Conservation (phyloP, 164 flowering plant species). For the Annona cherimola region DNA sequence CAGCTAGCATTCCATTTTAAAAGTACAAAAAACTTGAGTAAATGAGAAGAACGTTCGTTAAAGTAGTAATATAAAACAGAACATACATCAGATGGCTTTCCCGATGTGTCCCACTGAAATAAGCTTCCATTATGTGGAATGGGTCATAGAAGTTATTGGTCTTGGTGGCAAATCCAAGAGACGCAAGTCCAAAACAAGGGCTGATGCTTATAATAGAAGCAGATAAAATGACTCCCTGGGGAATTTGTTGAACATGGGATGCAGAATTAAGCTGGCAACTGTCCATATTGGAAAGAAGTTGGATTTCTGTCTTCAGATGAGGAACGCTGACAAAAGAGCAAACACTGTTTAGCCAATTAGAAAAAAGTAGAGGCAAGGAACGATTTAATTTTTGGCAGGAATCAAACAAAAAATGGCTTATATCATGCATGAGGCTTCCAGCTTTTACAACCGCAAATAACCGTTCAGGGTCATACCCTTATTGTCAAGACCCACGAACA, state of each 20-base stretch:
- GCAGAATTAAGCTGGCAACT: slow-evolving; percentile 56
- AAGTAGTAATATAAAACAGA: neutral
- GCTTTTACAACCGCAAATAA: neutral
- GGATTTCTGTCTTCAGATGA: slow-evolving; percentile 62
- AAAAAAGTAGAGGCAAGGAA: neutral
- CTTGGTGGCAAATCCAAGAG: neutral
- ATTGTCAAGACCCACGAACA: neutral
- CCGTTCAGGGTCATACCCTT: neutral
- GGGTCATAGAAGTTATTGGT: neutral
- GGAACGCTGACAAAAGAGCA: slow-evolving; percentile 51
- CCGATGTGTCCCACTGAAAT: neutral
- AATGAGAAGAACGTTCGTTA: too few species aligned
- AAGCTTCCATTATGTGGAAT: neutral
- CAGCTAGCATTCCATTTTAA: too few species aligned
- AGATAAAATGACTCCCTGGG: slow-evolving; percentile 10
- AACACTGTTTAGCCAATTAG: slow-evolving; percentile 1
- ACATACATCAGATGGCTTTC: neutral
- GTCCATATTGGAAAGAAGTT: slow-evolving; percentile 71
- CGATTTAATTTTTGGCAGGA: neutral
- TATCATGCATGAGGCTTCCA: neutral
- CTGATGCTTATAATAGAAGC: neutral
- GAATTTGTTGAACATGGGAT: slow-evolving; percentile 23
- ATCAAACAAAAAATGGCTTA: neutral
- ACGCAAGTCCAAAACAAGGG: neutral
- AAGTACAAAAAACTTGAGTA: too few species aligned